phyloP scores from a whole-genome alignment of 164 flowering plant species.

The Umbellularia californica region DNA sequence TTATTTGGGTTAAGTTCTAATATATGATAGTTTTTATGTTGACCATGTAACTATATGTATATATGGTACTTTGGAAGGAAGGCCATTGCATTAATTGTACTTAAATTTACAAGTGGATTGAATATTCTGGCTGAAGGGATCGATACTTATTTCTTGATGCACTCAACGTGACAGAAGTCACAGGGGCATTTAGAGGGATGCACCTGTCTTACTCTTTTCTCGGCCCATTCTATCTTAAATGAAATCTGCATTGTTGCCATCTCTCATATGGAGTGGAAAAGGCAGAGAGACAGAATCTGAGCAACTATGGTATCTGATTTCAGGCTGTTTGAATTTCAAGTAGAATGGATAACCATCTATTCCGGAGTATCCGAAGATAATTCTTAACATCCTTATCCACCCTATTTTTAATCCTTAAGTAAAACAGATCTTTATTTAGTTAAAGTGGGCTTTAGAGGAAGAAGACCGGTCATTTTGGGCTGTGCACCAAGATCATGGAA shows the following conservation, averaged over 20 bases:
- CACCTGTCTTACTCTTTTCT: too few relatives aligned
- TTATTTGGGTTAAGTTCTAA: too few relatives aligned
- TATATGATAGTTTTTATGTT: not conserved
- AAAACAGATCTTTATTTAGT: too few relatives aligned
- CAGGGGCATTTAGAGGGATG: not conserved
- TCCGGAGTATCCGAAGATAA: not conserved
- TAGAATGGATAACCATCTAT: too few relatives aligned
- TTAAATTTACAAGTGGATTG: not conserved
- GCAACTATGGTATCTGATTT: not conserved
- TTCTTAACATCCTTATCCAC: not conserved
- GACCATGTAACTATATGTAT: not conserved
- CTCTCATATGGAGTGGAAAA: not conserved
- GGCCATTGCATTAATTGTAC: not conserved
- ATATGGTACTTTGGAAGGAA: not conserved
- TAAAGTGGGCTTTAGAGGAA: too few relatives aligned
- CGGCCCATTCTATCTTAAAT: not conserved
- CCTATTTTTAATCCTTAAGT: too few relatives aligned
- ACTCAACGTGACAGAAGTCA: not conserved
- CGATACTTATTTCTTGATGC: not conserved
- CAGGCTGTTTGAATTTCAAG: not conserved
- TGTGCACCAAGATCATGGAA: too few relatives aligned
- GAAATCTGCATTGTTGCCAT: not conserved
- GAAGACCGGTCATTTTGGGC: too few relatives aligned
- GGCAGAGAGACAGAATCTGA: not conserved
- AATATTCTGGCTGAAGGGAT: not conserved